Base-by-base conservation (phyloP, 2,329 filamentous ascomycete species). In the Trematosphaeria pertusa region DNA sequence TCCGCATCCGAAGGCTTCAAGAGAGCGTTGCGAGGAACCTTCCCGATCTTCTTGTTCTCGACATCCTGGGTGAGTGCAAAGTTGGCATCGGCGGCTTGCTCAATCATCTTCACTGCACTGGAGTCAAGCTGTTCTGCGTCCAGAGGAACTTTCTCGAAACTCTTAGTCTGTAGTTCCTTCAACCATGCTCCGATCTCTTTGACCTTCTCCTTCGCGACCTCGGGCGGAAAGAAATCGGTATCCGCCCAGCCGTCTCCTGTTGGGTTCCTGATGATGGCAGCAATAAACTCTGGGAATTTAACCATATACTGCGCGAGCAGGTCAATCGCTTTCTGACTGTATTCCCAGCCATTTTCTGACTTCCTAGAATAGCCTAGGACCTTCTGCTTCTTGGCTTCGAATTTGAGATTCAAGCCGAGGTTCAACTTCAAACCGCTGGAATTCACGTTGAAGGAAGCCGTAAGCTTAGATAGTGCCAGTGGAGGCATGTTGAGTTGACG, bases 101-200 rank as follows among this genome's bases (percentile, higher is more conserved):
- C 91, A 46, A 99, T 87, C 42, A 84, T 75, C 77, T 86, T 87
- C 53, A 97, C 94, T 11, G 91, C 84, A 49, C 91, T 88, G 0
- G 91, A 96, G 71, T 99, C 94, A 4, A 99, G 85, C 70, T 99
- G 95, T 69, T 97, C 90, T 1, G 94, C 94, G 62, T 99, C 94
- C 11, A 99, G 82, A 17, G 94, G 93, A n/a, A 99, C 94, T 56
- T 87, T 87, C 72, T 97, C 93, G 59, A 99, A 95, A 58, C 87
- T 89, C 80, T 91, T 96, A 1, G 89, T 89, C 70, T 97, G 89
- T 36, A 96, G 84, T 32, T 86, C 86, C 77, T 97, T 99, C 39
- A 99, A 80, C 93, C 93, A 99, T 24, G 87, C 84, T 19, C 86
- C 88, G 52, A 99, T 96, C 69, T 97, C 94, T 76, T 96, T 96